Evolutionary conservation across 2,329 filamentous ascomycete species (phyloP), one percentile per base, ranked within the genome.

Genomic region (Zasmidium angulare): DNA sequence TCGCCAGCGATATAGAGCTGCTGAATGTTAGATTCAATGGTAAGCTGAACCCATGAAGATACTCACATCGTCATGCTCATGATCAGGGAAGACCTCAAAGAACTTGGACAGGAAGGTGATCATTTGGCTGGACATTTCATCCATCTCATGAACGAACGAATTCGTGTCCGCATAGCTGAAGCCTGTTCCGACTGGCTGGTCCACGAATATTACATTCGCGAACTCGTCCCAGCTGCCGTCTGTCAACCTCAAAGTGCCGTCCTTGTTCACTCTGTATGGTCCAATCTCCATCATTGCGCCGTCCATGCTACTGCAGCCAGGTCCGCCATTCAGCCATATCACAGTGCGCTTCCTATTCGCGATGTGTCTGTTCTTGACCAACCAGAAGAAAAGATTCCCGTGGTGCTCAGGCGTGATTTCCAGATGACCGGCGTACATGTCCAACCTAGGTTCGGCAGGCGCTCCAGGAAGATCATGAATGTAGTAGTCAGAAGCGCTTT

Each of bases 201-300:
- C 95, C 61, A 99, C 91, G 72, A 99, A 99, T 60, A 99, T 85
- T 53, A 99, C 77, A 71, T 99, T 99, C 65, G 95, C 91, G 71
- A 98, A 99, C 78, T 99, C 93, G 75, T 96, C 89, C 96, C 96
- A 99, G 0, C 92, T 93, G n/a, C 95, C 95, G 56, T 96, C 89
- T 74, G 97, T 97, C 74, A 91, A 87, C 59, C 81, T 81, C 58
- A 99, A 79, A 70, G 88, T 82, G 76, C 83, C 76, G 29, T 89
- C 84, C 66, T 93, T 84, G 71, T 89, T 88, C 58, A 99, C 79
- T 65, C 95, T 83, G 75, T 97, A 99, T 1, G 95, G 95, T 0
- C 95, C 95, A 64, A 99, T 86, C 76, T 99, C 95, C 87, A 98
- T 98, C 81, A 98, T 77, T 1, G 91, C 92, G 66, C 93, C 95